Evolutionary conservation across 73 alveolate species (phyloP), one percentile per base, ranked within the genome.

Genomic region (Stentor coeruleus): DNA sequence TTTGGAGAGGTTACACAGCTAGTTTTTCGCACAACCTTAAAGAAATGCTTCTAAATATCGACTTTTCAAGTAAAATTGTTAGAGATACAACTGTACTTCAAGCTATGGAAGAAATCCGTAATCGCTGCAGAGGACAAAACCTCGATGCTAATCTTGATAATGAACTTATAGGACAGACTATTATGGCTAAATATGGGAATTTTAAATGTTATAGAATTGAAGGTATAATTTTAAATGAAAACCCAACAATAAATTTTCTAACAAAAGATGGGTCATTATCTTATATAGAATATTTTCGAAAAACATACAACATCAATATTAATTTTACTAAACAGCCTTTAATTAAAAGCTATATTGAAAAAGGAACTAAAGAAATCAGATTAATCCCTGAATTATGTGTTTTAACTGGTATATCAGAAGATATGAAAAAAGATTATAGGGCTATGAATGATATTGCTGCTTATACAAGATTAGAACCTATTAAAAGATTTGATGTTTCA

Each of bases 331-430:
- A 31, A 31, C 79, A 66, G 39, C 79, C 79, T 20, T 33, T 66
- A 20, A 20, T 66, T 20, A 66, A 20, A 11, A 20, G 40, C 37
- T 20, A 20, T 2, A 66, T 40, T 20, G 79, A 66, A 66, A 66
- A 31, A 66, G 79, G 79, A 31, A 15, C 79, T 14, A 66, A 91
- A 86, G 83, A 87, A 93, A 76, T 95, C 38, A 87, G 88, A 57
- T 89, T 95, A 55, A 89, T 95, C 31, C 99, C 99, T 30, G 98
- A 93, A 81, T 88, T 95, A 28, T 95, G 98, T 72, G 76, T 81
- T 35, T 86, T 95, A 90, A 95, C 99, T 3, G 99, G 99, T 14
- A 82, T 93, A 60, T 91, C 98, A 0, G 99, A 95, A 59, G 94
- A 96, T 1, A 82, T 94, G 93, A 89, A 95, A 85, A 87, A 82